Base-by-base conservation (phyloP, 352 stramenopile genomes). In the Thraustotheca clavata region DNA sequence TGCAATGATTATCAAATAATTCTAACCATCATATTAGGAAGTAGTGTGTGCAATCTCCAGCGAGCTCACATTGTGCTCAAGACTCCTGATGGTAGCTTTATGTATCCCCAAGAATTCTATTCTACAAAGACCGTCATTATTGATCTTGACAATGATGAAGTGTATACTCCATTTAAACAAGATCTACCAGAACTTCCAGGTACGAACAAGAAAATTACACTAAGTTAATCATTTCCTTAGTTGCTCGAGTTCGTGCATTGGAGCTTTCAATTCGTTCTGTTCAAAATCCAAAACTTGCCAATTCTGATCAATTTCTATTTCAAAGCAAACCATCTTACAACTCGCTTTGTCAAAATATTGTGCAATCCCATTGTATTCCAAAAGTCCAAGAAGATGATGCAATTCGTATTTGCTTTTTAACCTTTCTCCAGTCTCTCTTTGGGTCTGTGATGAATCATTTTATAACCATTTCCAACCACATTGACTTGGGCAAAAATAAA, bases 41-140 rank as follows among this genome's bases (percentile, higher is more conserved):
- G 86, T 69, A 86, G 77, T 26, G 68, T 89, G 16, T 89, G 88
- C 69, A 89, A 79, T n/a, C 67, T 77, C 0, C 76, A 86, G 41
- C 35, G 38, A 6, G 57, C 47, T 12, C 36, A 65, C 32, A 11
- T 43, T 14, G 38, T 65, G 3, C 35, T 65, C 12, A 50, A 49
- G 24, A 52, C 43, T 6, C 43, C 43, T 9, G 57, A 65, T 9
- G 38, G 16, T 9, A n/a, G 26, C 5, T 27, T 50, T 9, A 27
- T 27, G 33, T 65, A 49, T 46, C 71, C 77, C 6, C 32, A 62
- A 14, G 73, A 76, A 11, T 70, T 88, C 34, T 62, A 87, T 9
- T 71, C 86, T 43, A 74, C 73, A 9, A 35, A 71, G 26, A 74
- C 76, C 24, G 67, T 85, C 18, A 57, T 91, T n/a, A 46, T 89